These are phyloP conservation scores for Alternaria atra DNA, from an alignment of 2,329 filamentous ascomycete species.

Conservation along the genomic window DNA sequence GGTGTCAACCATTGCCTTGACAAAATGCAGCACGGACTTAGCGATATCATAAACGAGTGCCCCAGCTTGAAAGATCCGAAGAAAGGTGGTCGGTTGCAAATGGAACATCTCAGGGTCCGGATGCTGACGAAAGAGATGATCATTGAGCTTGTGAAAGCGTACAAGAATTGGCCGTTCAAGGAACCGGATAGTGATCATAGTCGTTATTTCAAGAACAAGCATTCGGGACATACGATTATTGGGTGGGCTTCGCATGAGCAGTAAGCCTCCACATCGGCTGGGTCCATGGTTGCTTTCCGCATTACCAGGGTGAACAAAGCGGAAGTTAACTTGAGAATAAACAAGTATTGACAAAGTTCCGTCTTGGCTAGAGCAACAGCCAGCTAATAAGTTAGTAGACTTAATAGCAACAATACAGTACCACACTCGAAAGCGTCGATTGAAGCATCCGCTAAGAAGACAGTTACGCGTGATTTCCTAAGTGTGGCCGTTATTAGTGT, in stretches of 20 bases:
- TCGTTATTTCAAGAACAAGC: conserved; percentile 34
- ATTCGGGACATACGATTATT: not conserved
- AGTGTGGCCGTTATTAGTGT: too few species aligned
- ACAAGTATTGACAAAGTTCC: too few species aligned
- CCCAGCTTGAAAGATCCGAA: conserved; percentile 40
- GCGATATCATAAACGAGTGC: conserved; percentile 37
- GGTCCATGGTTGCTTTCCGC: too few species aligned
- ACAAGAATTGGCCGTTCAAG: conserved; percentile 48
- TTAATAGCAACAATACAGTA: not conserved
- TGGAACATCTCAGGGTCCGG: conserved; percentile 42
- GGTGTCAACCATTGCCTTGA: conserved; percentile 36
- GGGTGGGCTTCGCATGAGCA: too few species aligned
- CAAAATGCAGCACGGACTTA: conserved; percentile 39
- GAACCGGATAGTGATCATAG: conserved; percentile 31
- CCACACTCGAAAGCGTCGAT: too few species aligned
- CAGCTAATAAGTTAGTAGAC: not conserved
- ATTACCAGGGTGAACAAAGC: too few species aligned
- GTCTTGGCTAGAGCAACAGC: too few species aligned
- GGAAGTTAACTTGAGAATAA: too few species aligned
- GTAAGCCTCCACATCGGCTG: too few species aligned
- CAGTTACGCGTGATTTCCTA: too few species aligned
- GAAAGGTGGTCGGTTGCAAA: conserved; percentile 43
- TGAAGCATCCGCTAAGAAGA: too few species aligned
- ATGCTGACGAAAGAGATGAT: conserved; percentile 48
- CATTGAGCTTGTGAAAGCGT: conserved; percentile 40